Percentiles rank a stretch among this genome's conserved stretches.
Evolutionary conservation across 2,329 filamentous ascomycete genomes (phyloP).

Genomic region (Aspergillus fructus): DNA sequence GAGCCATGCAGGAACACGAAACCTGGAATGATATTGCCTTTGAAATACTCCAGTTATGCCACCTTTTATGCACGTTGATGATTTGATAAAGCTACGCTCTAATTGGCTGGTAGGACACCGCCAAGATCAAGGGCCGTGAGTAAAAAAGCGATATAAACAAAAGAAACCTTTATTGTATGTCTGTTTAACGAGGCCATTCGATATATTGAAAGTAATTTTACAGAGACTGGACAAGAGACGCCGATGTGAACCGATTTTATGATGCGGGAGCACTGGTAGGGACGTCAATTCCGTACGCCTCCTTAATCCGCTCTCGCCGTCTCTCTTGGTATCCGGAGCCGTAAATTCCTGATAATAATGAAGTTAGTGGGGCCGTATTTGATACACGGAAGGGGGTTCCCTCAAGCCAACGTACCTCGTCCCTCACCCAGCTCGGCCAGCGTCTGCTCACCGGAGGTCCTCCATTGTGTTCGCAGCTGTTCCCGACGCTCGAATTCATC

Average conservation of each 20-base stretch:
- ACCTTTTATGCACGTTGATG: neutral
- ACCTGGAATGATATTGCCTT: neutral
- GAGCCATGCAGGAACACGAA: no score
- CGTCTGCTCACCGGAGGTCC: slow-evolving; percentile 75
- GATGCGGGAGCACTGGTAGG: slow-evolving; percentile 52
- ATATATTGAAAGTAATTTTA: slow-evolving; percentile 28
- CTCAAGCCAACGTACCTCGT: slow-evolving; percentile 63
- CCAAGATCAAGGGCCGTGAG: neutral
- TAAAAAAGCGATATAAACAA: slow-evolving; percentile 4
- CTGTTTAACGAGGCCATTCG: slow-evolving; percentile 20
- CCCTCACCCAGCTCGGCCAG: slow-evolving; percentile 81
- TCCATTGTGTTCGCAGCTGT: slow-evolving; percentile 68
- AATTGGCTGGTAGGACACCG: slow-evolving; percentile 24
- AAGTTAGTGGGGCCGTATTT: slow-evolving; percentile 14
- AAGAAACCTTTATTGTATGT: slow-evolving; percentile 19
- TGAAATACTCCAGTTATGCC: neutral
- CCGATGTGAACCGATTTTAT: slow-evolving; percentile 30
- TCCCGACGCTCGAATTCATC: slow-evolving; percentile 78
- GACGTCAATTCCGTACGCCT: slow-evolving; percentile 85
- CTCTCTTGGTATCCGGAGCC: slow-evolving; percentile 82
- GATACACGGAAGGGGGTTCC: neutral
- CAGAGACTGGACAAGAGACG: slow-evolving; percentile 20
- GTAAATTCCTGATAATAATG: slow-evolving; percentile 63
- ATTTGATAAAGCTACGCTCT: slow-evolving; percentile 30
- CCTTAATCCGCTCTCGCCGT: slow-evolving; percentile 75